phyloP scores from a whole-genome alignment of 768 basidiomycete genomes.

The Astraeus odoratus region DNA sequence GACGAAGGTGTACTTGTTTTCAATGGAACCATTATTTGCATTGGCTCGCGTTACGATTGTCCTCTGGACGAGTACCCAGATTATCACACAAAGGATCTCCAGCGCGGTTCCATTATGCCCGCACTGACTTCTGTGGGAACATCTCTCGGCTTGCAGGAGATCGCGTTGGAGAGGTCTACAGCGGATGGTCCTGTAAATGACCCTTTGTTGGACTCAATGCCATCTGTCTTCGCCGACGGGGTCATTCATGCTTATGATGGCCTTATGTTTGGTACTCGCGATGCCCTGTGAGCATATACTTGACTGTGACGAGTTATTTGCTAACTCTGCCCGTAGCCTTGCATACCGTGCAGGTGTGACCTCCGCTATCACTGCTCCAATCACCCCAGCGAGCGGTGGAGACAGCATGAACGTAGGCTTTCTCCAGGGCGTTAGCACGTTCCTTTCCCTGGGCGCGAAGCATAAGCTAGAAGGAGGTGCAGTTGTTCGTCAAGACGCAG shows the following conservation, averaged over 20 bases:
- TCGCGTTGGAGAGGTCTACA: slow-evolving; percentile 56
- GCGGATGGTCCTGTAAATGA: slow-evolving; percentile 58
- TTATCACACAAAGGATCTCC: slow-evolving; percentile 37
- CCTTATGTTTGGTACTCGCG: slow-evolving; percentile 45
- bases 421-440: slow-evolving; percentile 50
- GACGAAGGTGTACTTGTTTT: slow-evolving; percentile 39
- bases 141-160: slow-evolving; percentile 62
- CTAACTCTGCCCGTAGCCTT: slow-evolving; percentile 37
- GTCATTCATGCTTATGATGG: slow-evolving; percentile 61
- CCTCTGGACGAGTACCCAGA: slow-evolving; percentile 7
- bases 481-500: slow-evolving; percentile 35
- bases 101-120: slow-evolving; percentile 55
- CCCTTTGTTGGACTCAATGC: slow-evolving; percentile 29
- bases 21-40: slow-evolving; percentile 49
- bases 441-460: slow-evolving; percentile 48
- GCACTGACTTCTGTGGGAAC: slow-evolving; percentile 63
- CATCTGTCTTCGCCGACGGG: slow-evolving; percentile 28
- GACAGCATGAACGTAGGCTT: slow-evolving; percentile 27
- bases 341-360: slow-evolving; percentile 65
- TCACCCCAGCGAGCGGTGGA: slow-evolving; percentile 18
- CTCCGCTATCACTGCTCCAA: slow-evolving; percentile 51
- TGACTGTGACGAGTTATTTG: not conserved
- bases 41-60: slow-evolving; percentile 18
- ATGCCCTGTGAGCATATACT: slow-evolving; percentile 37
- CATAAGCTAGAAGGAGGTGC: slow-evolving; percentile 53